phyloP scores from a whole-genome alignment of 2,329 filamentous ascomycete genomes.

The Westerdykella aurantiaca region DNA sequence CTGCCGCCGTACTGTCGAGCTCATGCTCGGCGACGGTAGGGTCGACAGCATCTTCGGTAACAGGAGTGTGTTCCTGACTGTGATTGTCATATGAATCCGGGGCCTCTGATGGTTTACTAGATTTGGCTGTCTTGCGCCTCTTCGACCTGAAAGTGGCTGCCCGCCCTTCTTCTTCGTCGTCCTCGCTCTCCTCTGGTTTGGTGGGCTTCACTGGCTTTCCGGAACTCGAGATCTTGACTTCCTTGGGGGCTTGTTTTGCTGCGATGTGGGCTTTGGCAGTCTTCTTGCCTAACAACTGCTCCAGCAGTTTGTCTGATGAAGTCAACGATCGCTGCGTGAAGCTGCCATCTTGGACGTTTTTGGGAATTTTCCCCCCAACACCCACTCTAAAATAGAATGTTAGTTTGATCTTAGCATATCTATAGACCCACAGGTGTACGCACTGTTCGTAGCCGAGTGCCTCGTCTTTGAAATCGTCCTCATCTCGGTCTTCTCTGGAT shows the following conservation, averaged over 20 bases:
- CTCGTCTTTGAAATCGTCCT: slow-evolving; percentile 52
- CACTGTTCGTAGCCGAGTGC: slow-evolving; percentile 51
- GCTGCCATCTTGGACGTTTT: slow-evolving; percentile 32
- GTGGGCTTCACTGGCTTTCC: slow-evolving; percentile 9
- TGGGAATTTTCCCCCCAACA: slow-evolving; percentile 34
- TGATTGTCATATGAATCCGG: slow-evolving; percentile 4
- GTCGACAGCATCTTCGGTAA: slow-evolving; percentile 4
- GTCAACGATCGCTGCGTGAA: slow-evolving; percentile 33
- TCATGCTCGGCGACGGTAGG: slow-evolving; percentile 2
- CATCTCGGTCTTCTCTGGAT: slow-evolving; percentile 42
- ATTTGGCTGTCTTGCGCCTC: slow-evolving; percentile 21
- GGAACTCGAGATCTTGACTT: slow-evolving; percentile 23
- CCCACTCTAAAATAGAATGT: slow-evolving; percentile 28
- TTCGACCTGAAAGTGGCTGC: slow-evolving; percentile 31
- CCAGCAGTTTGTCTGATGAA: slow-evolving; percentile 41
- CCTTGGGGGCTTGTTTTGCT: slow-evolving; percentile 18
- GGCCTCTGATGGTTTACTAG: slow-evolving; percentile 7
- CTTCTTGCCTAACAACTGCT: slow-evolving; percentile 40
- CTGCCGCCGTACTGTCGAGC: slow-evolving; percentile 2
- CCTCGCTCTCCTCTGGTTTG: slow-evolving; percentile 31
- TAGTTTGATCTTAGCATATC: not conserved
- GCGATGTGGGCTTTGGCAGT: slow-evolving; percentile 32
- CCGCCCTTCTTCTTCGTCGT: slow-evolving; percentile 35
- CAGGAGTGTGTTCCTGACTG: slow-evolving; percentile 8
- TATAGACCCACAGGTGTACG: slow-evolving; percentile 8